Percentiles rank a stretch among this genome's conserved stretches.
These are phyloP conservation scores for Diaporthe destruens DNA, from an alignment of 2,329 filamentous ascomycete species.

Conservation along the genomic window DNA sequence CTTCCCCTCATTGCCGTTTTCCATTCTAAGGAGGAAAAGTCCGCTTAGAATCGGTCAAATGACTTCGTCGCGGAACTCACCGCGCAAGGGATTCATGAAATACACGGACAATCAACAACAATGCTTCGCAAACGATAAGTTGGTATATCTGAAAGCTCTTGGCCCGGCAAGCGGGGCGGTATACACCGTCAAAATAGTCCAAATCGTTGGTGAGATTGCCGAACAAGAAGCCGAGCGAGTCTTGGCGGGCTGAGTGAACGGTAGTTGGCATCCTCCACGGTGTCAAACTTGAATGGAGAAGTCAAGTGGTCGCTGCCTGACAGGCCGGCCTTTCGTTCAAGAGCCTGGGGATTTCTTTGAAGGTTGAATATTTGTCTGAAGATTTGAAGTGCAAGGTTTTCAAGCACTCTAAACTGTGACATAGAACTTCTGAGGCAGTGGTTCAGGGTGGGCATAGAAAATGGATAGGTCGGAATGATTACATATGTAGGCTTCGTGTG, in stretches of 20 bases:
- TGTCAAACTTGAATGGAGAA: no score
- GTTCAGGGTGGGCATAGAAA: no score
- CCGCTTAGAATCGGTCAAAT: not conserved
- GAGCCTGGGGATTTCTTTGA: no score
- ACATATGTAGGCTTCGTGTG: no score
- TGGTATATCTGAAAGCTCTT: not conserved
- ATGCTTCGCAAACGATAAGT: slow-evolving; percentile 18
- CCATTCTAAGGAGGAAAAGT: not conserved
- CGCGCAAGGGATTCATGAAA: not conserved
- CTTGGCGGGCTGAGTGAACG: not conserved
- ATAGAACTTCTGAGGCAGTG: no score
- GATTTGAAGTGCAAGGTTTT: no score
- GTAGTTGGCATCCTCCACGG: not conserved
- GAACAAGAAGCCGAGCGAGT: not conserved
- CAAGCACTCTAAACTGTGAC: no score
- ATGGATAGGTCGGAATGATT: no score
- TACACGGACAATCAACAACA: not conserved
- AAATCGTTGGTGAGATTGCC: slow-evolving; percentile 17
- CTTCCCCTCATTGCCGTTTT: slow-evolving; percentile 1
- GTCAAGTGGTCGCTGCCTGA: not conserved
- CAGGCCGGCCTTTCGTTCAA: not conserved
- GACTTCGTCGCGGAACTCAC: not conserved
- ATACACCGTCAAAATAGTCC: not conserved
- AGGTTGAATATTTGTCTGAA: no score
- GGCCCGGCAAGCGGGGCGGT: slow-evolving; percentile 12